A percentile compares a stretch with the other conserved stretches of the same genome.
Conservation (phyloP, 2,329 filamentous ascomycete species). For the Epichloe scottii region DNA sequence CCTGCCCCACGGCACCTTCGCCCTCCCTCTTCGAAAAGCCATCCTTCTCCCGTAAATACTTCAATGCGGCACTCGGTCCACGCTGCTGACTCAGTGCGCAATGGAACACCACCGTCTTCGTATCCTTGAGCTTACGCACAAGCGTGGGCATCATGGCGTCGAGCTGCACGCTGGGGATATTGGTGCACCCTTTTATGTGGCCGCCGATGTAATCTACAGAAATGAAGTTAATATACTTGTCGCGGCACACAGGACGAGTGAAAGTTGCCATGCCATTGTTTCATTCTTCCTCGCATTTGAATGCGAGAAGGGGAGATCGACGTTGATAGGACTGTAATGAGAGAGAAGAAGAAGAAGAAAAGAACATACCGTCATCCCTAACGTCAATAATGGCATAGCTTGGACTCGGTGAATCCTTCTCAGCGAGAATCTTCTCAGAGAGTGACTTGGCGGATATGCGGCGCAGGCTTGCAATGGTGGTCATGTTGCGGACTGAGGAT, state of each 20-base stretch:
- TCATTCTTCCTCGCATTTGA: too few species aligned
- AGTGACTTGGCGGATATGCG: slow-evolving; percentile 60
- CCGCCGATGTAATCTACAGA: slow-evolving; percentile 72
- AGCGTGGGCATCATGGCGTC: slow-evolving; percentile 71
- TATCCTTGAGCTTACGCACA: slow-evolving; percentile 62
- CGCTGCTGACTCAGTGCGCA: slow-evolving; percentile 86
- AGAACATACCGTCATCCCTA: slow-evolving; percentile 57
- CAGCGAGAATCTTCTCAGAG: slow-evolving; percentile 47
- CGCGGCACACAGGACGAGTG: too few species aligned
- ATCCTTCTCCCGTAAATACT: slow-evolving; percentile 62
- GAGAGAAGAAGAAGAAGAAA: background rate
- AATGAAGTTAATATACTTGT: background rate
- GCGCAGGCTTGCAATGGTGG: slow-evolving; percentile 49
- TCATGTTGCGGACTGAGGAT: slow-evolving; percentile 19
- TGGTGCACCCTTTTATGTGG: slow-evolving; percentile 66
- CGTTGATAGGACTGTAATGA: too few species aligned
- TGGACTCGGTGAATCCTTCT: slow-evolving; percentile 26
- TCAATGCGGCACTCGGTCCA: slow-evolving; percentile 71
- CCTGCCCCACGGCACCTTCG: slow-evolving; percentile 37
- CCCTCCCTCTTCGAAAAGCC: slow-evolving; percentile 23
- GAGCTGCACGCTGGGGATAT: slow-evolving; percentile 62
- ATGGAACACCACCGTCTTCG: slow-evolving; percentile 84
- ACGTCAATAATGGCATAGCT: slow-evolving; percentile 74
- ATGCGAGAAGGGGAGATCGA: too few species aligned
- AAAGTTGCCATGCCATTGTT: too few species aligned